These are phyloP conservation scores for Macrophomina tecta DNA, from an alignment of 2,329 filamentous ascomycete species.

Conservation along the genomic window DNA sequence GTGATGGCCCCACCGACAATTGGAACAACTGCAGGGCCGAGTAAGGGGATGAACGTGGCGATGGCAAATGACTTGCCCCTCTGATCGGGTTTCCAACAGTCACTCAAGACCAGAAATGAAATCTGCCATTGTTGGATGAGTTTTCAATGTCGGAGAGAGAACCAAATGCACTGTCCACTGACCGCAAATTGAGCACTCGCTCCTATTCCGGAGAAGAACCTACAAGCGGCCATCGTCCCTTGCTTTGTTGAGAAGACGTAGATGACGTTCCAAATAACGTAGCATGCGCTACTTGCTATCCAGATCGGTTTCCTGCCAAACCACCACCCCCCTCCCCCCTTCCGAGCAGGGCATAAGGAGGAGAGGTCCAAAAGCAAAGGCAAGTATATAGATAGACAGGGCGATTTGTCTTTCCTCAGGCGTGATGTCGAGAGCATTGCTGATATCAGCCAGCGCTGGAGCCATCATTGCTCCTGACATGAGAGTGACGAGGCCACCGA, in stretches of 20 bases:
- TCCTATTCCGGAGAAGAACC: constrained; percentile 38
- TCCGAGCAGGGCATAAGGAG: constrained; percentile 38
- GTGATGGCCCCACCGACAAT: constrained; percentile 45
- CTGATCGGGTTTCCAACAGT: constrained; percentile 37
- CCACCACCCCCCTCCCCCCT: too few species aligned
- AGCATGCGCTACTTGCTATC: constrained; percentile 37
- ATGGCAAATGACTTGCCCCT: constrained; percentile 33
- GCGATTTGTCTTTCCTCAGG: constrained; percentile 36
- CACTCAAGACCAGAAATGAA: constrained; percentile 33
- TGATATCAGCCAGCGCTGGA: constrained; percentile 35
- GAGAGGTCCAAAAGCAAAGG: constrained; percentile 37
- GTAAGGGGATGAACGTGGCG: constrained; percentile 38
- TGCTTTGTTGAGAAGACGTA: constrained; percentile 38
- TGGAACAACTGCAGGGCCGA: constrained; percentile 42
- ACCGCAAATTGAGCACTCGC: constrained; percentile 35
- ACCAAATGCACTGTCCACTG: neutral
- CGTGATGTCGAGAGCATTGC: constrained; percentile 34
- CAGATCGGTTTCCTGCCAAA: constrained; percentile 35
- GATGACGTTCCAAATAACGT: constrained; percentile 37
- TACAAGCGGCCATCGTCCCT: constrained; percentile 34
- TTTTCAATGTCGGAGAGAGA: neutral
- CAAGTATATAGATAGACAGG: constrained; percentile 38
- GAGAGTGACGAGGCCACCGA: constrained; percentile 34
- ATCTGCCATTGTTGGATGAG: constrained; percentile 29
- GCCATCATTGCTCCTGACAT: constrained; percentile 40